These are phyloP conservation scores for Ascocoryne sarcoides DNA, from an alignment of 2,329 filamentous ascomycete species.

Conservation along the genomic window DNA sequence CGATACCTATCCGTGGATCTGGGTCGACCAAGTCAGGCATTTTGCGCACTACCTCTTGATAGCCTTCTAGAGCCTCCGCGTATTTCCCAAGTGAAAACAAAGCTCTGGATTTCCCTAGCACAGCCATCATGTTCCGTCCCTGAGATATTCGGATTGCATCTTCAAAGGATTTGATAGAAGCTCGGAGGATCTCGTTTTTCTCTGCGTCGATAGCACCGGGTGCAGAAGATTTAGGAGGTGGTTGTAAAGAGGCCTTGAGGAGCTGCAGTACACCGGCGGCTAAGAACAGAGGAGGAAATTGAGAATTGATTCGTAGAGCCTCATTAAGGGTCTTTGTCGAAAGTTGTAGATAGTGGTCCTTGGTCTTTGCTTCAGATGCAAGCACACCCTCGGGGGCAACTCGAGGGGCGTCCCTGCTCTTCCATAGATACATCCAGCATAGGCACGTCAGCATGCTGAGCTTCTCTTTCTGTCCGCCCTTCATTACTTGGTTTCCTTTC, in stretches of 20 bases:
- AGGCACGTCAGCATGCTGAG: constrained; percentile 58
- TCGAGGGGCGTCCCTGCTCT: constrained; percentile 59
- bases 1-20: constrained; percentile 91
- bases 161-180: constrained; percentile 88
- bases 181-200: constrained; percentile 67
- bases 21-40: constrained; percentile 86
- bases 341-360: constrained; percentile 83
- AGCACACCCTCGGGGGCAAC: constrained; percentile 54
- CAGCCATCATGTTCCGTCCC: constrained; percentile 82
- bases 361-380: constrained; percentile 71
- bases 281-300: constrained; percentile 83
- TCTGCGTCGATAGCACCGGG: constrained; percentile 61
- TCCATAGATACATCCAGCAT: constrained; percentile 63
- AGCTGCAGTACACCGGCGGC: constrained; percentile 85
- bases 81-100: constrained; percentile 82
- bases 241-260: constrained; percentile 75
- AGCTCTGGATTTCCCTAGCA: constrained; percentile 81
- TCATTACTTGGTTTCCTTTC: constrained; percentile 52
- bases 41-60: constrained; percentile 79
- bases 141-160: constrained; percentile 80
- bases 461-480: constrained; percentile 54
- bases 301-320: constrained; percentile 86
- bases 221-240: constrained; percentile 58
- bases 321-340: constrained; percentile 93
- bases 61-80: constrained; percentile 70